Evolutionary conservation across 1,139 yeast genomes (phyloP), one percentile per base, ranked within the genome.

Genomic region (Debaryomyces sp.): DNA sequence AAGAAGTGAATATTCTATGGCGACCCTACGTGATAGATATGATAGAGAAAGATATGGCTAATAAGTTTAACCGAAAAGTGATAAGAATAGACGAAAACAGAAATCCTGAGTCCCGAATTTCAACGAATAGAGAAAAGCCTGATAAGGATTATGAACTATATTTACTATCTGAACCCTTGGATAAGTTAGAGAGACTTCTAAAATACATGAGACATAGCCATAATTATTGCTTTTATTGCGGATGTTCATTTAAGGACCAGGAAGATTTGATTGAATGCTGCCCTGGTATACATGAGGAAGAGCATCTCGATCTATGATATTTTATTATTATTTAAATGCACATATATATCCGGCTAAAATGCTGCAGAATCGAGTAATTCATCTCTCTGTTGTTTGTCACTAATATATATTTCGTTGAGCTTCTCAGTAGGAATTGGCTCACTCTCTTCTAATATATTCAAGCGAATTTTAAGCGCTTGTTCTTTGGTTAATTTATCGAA

Each of bases 171-270:
- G 48, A 13, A 23, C 33, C 30, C 32, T 7, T 21, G 6, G 50
- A 44, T 6, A 43, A 43, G 17, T 23, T 56, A 5, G 36, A 35
- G 2, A 44, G 41, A 9, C 55, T 70, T 8, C 46, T 66, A 4
- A 42, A 35, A 4, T 62, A 63, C 44, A 54, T 68, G 15, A 58
- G 75, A 32, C 47, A 49, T 5, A 40, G 36, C 1, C 66, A 60
- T 41, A 42, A 44, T 23, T 71, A 64, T 49, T 71, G 76, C 49
- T 66, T 58, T 48, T 70, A 58, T 50, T 71, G 76, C 54, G 74
- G 75, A 1, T 42, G 53, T 12, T 36, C 39, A 18, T 70, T 54
- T 43, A 49, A 50, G 1, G 53, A 50, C 36, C 43, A 36, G 9
- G 42, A 48, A 1, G 70, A 66, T 15, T 34, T 68, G 48, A 47